Base-by-base conservation (phyloP, 2,329 filamentous ascomycete genomes). In the Diaporthe ampelina region DNA sequence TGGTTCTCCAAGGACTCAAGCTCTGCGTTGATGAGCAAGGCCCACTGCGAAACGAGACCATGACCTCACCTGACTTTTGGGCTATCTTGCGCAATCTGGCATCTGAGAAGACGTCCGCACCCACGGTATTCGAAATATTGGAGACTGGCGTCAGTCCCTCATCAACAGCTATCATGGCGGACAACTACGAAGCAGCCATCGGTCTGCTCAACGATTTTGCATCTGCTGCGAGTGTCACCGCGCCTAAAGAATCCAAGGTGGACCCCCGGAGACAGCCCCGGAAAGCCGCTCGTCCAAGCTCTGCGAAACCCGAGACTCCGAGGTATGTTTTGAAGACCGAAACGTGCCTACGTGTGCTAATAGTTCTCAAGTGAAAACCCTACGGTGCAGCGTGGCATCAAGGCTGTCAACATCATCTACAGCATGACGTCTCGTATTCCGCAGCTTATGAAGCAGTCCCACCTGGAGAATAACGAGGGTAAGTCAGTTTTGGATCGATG, bases 1-100 rank as follows among this genome's bases (percentile, higher is more conserved):
- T 94, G 6, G 91, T 97, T 0, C 86, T 98, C 24, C 92, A 94
- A 78, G 96, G 96, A 0, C 86, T 99, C 35, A 90, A 92, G 58
- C 88, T 92, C 58, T 98, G 95, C 79, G 94, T 98, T 77, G 91
- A 93, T 69, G 91, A 93, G 75, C 91, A 94, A 0, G 92, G 92
- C 35, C 91, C 94, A 17, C 86, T 99, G 37, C 92, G 94, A 73
- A 98, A 94, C 78, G 96, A 98, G 84, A 94, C 98, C 78, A 97
- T 97, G 84, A 96, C 94, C 19, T 98, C 96, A 24, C 97, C 97
- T 0, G 97, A 99, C 81, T 98, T 99, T 83, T 99, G 97, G 97
- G 93, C 93, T 7, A 94, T 98, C 19, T 87, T 99, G 70, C 92
- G 95, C 76, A 90, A 91, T 43, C 86, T 99, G 24, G 91, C 94